Conservation (phyloP, 192 early-diverging fungal species). For the Rhizoclosmatium sp. region DNA sequence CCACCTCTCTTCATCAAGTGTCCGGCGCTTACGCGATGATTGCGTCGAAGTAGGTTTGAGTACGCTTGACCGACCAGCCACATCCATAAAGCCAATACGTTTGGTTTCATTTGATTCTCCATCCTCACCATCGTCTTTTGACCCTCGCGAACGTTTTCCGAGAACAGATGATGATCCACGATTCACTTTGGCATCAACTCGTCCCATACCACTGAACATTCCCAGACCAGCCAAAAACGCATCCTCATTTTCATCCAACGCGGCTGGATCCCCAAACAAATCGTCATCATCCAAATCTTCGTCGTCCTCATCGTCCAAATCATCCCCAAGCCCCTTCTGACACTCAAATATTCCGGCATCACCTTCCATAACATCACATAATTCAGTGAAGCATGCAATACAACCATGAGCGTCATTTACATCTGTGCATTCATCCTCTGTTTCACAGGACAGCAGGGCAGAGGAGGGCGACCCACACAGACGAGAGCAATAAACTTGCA, state of each 20-base stretch:
- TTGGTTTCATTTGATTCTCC: too few relatives aligned
- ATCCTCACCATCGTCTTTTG: too few relatives aligned
- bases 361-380: neutral
- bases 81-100: too few relatives aligned
- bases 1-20: conserved; percentile 11
- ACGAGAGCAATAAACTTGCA: conserved; percentile 4
- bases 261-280: neutral
- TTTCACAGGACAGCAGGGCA: neutral
- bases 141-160: too few relatives aligned
- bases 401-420: neutral
- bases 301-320: conserved; percentile 10
- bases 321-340: neutral
- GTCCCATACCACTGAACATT: neutral
- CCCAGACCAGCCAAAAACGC: neutral
- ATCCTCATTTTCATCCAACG: neutral
- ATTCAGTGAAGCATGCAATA: neutral
- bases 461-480: neutral
- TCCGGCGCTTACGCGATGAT: neutral
- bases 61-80: too few relatives aligned
- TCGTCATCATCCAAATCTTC: neutral
- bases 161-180: too few relatives aligned
- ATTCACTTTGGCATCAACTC: too few relatives aligned
- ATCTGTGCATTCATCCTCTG: conserved; percentile 2
- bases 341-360: conserved; percentile 13
- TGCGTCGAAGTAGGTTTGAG: neutral